A percentile compares a stretch with the other conserved stretches of the same genome.
These are phyloP conservation scores for Francoa sonchifolia DNA, from an alignment of 441 rosid species.

Conservation along the genomic window DNA sequence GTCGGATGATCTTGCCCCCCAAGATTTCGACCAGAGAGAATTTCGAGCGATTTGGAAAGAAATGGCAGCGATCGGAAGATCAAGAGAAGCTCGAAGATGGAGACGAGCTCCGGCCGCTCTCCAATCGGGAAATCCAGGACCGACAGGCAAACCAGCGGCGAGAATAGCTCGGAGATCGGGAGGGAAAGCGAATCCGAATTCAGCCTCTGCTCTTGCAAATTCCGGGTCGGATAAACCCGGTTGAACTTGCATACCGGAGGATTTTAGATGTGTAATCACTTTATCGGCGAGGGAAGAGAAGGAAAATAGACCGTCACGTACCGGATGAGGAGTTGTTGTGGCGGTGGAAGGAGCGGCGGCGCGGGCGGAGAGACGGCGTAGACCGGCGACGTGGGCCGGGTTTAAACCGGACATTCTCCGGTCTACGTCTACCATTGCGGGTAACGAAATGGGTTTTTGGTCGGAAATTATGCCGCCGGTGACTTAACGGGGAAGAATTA, in stretches of 20 bases:
- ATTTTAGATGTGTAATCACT: slow-evolving; percentile 56
- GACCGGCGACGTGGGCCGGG: slow-evolving; percentile 83
- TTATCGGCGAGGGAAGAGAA: slow-evolving; percentile 65
- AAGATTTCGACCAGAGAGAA: slow-evolving; percentile 77
- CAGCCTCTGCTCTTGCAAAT: slow-evolving; percentile 78
- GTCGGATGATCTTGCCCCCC: slow-evolving; percentile 76
- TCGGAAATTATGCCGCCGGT: too few relatives aligned
- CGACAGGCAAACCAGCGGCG: slow-evolving; percentile 73
- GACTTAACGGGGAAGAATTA: too few relatives aligned
- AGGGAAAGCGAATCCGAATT: slow-evolving; percentile 84
- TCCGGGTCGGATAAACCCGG: slow-evolving; percentile 72
- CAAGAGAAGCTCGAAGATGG: slow-evolving; percentile 68
- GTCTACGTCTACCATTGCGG: slow-evolving; percentile 98
- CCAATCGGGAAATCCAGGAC: slow-evolving; percentile 90
- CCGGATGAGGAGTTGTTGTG: slow-evolving; percentile 22
- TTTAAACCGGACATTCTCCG: slow-evolving; percentile 82
- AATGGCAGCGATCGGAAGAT: slow-evolving; percentile 77
- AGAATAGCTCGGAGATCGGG: slow-evolving; percentile 85
- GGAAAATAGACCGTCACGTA: slow-evolving; percentile 56
- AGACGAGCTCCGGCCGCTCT: slow-evolving; percentile 67
- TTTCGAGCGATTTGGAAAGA: slow-evolving; percentile 82
- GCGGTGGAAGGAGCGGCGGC: slow-evolving; percentile 67
- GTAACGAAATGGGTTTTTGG: too few relatives aligned
- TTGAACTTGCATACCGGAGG: slow-evolving; percentile 63
- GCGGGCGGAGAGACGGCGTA: slow-evolving; percentile 89